These are phyloP conservation scores for Daedaleopsis nitida DNA, from an alignment of 768 basidiomycete genomes.

Conservation along the genomic window DNA sequence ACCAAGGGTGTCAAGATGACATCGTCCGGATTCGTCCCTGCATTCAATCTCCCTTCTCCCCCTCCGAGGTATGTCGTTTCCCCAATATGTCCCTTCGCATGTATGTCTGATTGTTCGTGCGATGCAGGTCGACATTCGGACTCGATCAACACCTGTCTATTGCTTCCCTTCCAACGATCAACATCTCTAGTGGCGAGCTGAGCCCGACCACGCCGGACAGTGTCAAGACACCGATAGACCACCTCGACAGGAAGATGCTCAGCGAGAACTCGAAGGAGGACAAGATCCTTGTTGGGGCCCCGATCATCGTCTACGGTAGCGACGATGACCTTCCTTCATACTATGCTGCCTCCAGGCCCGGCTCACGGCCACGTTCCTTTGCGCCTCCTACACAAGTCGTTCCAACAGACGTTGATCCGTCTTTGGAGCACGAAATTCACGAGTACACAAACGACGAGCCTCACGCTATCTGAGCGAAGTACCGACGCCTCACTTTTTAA, in stretches of 20 bases:
- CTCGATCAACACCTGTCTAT: too few relatives aligned
- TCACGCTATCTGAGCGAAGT: not conserved
- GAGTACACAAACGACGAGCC: not conserved
- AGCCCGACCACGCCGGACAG: too few relatives aligned
- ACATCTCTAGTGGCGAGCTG: too few relatives aligned
- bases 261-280: not conserved
- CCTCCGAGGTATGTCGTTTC: too few relatives aligned
- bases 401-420: not conserved
- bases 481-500: not conserved
- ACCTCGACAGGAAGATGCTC: not conserved
- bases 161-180: too few relatives aligned
- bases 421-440: not conserved
- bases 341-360: not conserved
- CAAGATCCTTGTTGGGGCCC: not conserved
- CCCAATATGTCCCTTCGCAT: too few relatives aligned
- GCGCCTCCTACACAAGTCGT: not conserved
- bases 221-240: too few relatives aligned
- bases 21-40: too few relatives aligned
- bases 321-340: constrained; percentile 1
- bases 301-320: not conserved
- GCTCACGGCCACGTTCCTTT: not conserved
- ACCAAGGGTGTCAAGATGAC: too few relatives aligned
- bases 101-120: too few relatives aligned
- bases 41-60: too few relatives aligned
- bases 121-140: too few relatives aligned